Percentiles rank a stretch among this genome's conserved stretches.
Evolutionary conservation across 345 rosid species (phyloP).

Genomic region (Bruguiera sexangula): DNA sequence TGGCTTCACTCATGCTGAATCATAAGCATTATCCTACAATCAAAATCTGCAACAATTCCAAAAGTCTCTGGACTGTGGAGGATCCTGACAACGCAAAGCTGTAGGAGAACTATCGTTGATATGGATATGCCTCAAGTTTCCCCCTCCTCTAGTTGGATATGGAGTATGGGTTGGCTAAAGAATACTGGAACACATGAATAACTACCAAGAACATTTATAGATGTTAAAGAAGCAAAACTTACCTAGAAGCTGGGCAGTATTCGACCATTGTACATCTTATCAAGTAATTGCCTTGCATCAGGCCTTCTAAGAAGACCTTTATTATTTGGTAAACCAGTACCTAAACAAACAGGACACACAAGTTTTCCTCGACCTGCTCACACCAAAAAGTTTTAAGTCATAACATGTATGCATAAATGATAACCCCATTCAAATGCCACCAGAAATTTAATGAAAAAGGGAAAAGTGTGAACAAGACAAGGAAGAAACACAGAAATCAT

Average conservation of each 20-base stretch:
- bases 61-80: too few species aligned
- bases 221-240: slow-evolving; percentile 11
- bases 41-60: not conserved
- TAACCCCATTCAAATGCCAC: too few species aligned
- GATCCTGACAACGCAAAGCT: too few species aligned
- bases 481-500: not conserved
- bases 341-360: slow-evolving; percentile 88
- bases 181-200: not conserved
- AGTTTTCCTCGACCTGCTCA: slow-evolving; percentile 87
- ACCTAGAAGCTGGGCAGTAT: slow-evolving; percentile 68
- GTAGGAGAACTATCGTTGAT: too few species aligned
- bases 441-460: too few species aligned
- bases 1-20: not conserved
- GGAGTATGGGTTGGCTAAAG: not conserved
- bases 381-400: slow-evolving; percentile 9
- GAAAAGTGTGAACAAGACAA: not conserved
- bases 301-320: slow-evolving; percentile 94
- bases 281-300: slow-evolving; percentile 72
- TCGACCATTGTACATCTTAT: slow-evolving; percentile 92
- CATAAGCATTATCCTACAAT: slow-evolving; percentile 1
- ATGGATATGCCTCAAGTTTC: too few species aligned
- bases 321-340: slow-evolving; percentile 89
- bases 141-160: too few species aligned
- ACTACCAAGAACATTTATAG: not conserved
- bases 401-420: not conserved